Percentiles rank a stretch among this genome's conserved stretches.
Conservation (phyloP, 257 asterid species). For the Nicotiana obtusifolia region DNA sequence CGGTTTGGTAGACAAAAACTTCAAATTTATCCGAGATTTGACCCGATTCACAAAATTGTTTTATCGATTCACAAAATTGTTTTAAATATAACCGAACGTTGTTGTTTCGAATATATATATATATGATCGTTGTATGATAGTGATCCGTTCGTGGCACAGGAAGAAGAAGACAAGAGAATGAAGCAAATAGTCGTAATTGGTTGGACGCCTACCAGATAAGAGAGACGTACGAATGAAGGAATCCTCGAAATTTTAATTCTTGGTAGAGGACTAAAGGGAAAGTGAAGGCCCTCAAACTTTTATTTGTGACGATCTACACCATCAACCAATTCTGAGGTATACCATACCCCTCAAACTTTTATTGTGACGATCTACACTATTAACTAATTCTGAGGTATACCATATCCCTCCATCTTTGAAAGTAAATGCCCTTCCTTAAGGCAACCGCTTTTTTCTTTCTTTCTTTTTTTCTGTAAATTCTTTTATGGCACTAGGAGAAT, state of each 20-base stretch:
- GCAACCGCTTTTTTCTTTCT: no score
- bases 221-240: not conserved
- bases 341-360: not conserved
- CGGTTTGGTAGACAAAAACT: not conserved
- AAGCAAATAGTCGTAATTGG: not conserved
- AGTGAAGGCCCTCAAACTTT: not conserved
- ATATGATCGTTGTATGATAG: not conserved
- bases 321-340: not conserved
- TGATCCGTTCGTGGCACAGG: not conserved
- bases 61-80: not conserved
- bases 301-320: not conserved
- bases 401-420: not conserved
- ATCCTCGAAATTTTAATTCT: not conserved
- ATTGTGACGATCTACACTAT: not conserved
- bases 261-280: not conserved
- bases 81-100: not conserved
- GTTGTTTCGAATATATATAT: no score
- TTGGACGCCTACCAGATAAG: not conserved
- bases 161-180: not conserved
- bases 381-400: not conserved
- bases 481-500: no score
- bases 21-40: not conserved
- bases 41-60: not conserved
- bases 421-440: no score
- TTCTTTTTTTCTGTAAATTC: no score